phyloP scores from a whole-genome alignment of 306 rosid genomes.

The Lathyrus aphaca region DNA sequence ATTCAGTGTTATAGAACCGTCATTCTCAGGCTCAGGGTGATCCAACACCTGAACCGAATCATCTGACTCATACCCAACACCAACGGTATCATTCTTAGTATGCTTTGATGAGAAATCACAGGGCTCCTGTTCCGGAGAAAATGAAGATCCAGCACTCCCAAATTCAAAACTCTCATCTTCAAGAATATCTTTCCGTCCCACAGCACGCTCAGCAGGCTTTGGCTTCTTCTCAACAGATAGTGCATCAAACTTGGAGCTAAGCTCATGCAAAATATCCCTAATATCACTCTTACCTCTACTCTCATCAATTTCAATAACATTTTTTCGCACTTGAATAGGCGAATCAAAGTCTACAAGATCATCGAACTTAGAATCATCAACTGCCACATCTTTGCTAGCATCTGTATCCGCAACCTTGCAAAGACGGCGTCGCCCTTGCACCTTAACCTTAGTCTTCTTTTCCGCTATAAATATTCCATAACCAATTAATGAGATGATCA shows the following conservation, averaged over 20 bases:
- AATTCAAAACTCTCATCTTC: slow-evolving; percentile 48
- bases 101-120: slow-evolving; percentile 43
- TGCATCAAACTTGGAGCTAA: slow-evolving; percentile 72
- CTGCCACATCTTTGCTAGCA: slow-evolving; percentile 23
- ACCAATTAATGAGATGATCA: not conserved
- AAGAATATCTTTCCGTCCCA: slow-evolving; percentile 27
- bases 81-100: slow-evolving; percentile 21
- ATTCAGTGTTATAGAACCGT: slow-evolving; percentile 54
- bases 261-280: slow-evolving; percentile 72
- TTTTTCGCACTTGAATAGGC: slow-evolving; percentile 41
- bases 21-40: slow-evolving; percentile 48
- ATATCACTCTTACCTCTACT: slow-evolving; percentile 62
- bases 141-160: slow-evolving; percentile 64
- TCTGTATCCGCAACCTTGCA: slow-evolving; percentile 61
- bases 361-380: slow-evolving; percentile 46
- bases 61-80: slow-evolving; percentile 37
- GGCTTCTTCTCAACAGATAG: slow-evolving; percentile 69
- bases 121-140: slow-evolving; percentile 45
- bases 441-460: slow-evolving; percentile 59
- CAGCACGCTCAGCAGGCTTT: slow-evolving; percentile 38
- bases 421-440: slow-evolving; percentile 79
- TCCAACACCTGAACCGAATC: slow-evolving; percentile 48
- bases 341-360: slow-evolving; percentile 61
- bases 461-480: slow-evolving; percentile 39
- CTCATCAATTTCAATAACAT: slow-evolving; percentile 30